Percentiles rank a stretch among this genome's conserved stretches.
phyloP scores from a whole-genome alignment of 768 basidiomycete species.

The Boletus sp. region DNA sequence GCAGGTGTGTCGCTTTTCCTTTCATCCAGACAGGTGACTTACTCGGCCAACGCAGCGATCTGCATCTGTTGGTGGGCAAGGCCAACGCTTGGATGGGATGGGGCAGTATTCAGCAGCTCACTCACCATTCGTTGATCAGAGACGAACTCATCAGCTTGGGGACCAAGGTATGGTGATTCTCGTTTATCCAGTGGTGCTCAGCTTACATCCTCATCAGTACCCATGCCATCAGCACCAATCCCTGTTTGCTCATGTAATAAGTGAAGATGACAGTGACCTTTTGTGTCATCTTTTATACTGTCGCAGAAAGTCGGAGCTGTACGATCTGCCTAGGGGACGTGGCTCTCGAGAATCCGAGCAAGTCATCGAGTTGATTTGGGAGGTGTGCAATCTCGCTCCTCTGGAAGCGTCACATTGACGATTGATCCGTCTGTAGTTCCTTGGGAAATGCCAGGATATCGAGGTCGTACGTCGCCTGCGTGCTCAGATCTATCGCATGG shows the following conservation, averaged over 20 bases:
- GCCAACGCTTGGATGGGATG: constrained; percentile 15
- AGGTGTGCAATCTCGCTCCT: constrained; percentile 10
- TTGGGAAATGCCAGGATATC: background rate
- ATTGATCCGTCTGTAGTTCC: constrained; percentile 9
- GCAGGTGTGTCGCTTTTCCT: constrained; percentile 1
- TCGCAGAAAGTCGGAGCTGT: constrained; percentile 15
- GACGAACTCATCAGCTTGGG: constrained; percentile 8
- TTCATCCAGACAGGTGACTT: background rate
- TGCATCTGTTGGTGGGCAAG: constrained; percentile 4
- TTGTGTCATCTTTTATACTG: constrained; percentile 21
- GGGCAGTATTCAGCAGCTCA: constrained; percentile 18
- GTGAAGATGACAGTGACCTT: constrained; percentile 18
- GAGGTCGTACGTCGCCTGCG: constrained; percentile 13
- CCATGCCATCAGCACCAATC: constrained; percentile 12
- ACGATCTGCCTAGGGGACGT: background rate
- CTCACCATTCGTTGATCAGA: constrained; percentile 15
- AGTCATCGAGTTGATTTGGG: constrained; percentile 24
- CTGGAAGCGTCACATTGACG: background rate
- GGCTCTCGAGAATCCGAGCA: constrained; percentile 11
- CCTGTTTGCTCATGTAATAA: constrained; percentile 1
- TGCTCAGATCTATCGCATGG: constrained; percentile 26
- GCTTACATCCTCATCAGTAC: constrained; percentile 6
- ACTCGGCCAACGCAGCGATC: constrained; percentile 1
- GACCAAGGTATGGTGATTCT: constrained; percentile 6
- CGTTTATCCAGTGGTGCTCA: background rate